Evolutionary conservation across 192 early-diverging fungal species (phyloP).

Genomic region (Haplosporangium gracile): DNA sequence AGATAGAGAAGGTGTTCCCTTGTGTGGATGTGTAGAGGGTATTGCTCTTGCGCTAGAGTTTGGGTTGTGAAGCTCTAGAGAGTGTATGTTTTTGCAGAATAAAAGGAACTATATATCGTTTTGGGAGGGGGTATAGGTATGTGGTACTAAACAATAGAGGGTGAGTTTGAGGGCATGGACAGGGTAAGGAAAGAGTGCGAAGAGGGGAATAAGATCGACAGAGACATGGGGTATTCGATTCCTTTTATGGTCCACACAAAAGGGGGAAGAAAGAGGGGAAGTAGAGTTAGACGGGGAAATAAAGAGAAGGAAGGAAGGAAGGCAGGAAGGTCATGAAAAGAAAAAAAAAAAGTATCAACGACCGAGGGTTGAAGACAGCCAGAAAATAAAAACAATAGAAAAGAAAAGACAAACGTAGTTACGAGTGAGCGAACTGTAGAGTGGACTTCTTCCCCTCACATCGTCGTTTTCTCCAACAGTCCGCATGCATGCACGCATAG

Average conservation of each 20-base stretch:
- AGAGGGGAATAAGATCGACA: no score
- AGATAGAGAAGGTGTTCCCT: background rate
- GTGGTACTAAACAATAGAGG: no score
- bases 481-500: background rate
- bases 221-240: background rate
- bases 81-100: background rate
- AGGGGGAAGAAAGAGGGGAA: background rate
- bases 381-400: background rate
- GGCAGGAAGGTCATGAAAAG: background rate
- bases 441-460: background rate
- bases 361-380: background rate
- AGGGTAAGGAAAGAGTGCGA: background rate
- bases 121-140: no score
- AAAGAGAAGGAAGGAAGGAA: background rate
- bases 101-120: no score
- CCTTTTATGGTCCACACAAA: background rate
- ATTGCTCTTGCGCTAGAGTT: background rate
- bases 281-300: background rate
- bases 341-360: background rate
- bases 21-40: background rate
- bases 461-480: background rate
- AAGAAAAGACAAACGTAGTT: background rate
- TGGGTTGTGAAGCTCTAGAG: background rate
- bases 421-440: background rate
- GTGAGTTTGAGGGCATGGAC: background rate